Base-by-base conservation (phyloP, 306 rosid genomes). In the Prunus fruticosa region DNA sequence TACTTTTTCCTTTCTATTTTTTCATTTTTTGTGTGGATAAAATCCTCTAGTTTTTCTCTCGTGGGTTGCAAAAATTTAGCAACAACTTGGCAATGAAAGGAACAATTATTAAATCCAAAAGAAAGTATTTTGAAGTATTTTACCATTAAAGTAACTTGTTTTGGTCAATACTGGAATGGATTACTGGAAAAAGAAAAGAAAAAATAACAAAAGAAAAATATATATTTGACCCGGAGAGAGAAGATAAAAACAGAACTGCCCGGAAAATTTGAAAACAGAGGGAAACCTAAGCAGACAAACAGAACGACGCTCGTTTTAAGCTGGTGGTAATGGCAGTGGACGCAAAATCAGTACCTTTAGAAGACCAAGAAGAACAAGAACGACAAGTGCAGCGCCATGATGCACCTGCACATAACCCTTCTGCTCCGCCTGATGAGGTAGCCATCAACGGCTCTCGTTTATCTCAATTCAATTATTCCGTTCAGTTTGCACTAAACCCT, bases 381-480 rank as follows among this genome's bases (percentile, higher is more conserved):
- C 28, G 4, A n/a, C 50, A 28, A 19, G 52, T 30, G 19, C 83
- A 79, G 22, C 77, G 71, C 56, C 65, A 49, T 11, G 67, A 64
- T 27, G 84, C 80, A 27, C 89, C 85, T 3, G 80, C 92, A 5
- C 97, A 89, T 72, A 84, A 87, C 76, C 97, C 97, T 74, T 74
- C 78, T 69, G 92, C 97, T 74, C 97, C 94, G 3, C 66, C 84
- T 18, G 86, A 89, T n/a, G 92, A 89, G 92, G 92, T 91, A 50
- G 3, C 50, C 77, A 71, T 41, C 73, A 30, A 2, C 73, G 2
- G 3, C 76, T 72, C 69, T 69, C 41, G 43, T 72, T 68, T 5
- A 15, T 34, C 41, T 5, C 41, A 13, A 30, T 32, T 27, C 28
- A 6, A 68, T 19, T 1, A 3, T 3, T 46, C 56, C 51, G 22